Evolutionary conservation across 2,329 filamentous ascomycete species (phyloP), one percentile per base, ranked within the genome.

Genomic region (Botrytis galanthina): DNA sequence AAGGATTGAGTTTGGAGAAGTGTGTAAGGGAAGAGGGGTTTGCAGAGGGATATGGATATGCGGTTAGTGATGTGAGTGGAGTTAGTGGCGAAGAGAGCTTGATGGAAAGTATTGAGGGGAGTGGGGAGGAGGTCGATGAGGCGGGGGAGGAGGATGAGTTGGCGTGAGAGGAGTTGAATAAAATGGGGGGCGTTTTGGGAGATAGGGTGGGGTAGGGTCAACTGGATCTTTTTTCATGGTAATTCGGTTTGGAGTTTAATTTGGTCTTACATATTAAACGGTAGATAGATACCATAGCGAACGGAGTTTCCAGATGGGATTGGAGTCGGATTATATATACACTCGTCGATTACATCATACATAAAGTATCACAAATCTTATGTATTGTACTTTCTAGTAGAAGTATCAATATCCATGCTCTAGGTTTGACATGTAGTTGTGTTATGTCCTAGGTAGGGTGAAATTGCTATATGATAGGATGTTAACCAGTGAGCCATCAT

Each of bases 21-120:
- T 87, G 90, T 1, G 93, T 96, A 70, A 91, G 93, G 81, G 87
- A 91, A 8, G 87, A 90, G 1, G 94, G 93, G 1, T 97, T 97
- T 77, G 82, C 91, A 10, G 89, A 91, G 75, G 87, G 89, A 71
- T 92, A 92, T 81, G 89, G 88, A 20, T 82, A 87, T 67, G 81
- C 80, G 6, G 80, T 80, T 74, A 18, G 79, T 29, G 51, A 57
- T 9, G 16, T n/a, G 16, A 81, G 82, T 26, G 48, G 51, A n/a
- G 48, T 39, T 8, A 68, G 48, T 42, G 48, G 35, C 5, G 51
- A 69, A 3, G 66, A 42, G 10, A 68, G 48, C 22, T 57, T 68
- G 48, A n/a, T 68, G 46, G 64, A 68, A 35, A 68, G 46, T 54
- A 68, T 68, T 29, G 64, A 68, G 46, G 64, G 46, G 32, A 29